A percentile compares a stretch with the other conserved stretches of the same genome.
These are phyloP conservation scores for Boletellus ananas DNA, from an alignment of 768 basidiomycete species.

Conservation along the genomic window DNA sequence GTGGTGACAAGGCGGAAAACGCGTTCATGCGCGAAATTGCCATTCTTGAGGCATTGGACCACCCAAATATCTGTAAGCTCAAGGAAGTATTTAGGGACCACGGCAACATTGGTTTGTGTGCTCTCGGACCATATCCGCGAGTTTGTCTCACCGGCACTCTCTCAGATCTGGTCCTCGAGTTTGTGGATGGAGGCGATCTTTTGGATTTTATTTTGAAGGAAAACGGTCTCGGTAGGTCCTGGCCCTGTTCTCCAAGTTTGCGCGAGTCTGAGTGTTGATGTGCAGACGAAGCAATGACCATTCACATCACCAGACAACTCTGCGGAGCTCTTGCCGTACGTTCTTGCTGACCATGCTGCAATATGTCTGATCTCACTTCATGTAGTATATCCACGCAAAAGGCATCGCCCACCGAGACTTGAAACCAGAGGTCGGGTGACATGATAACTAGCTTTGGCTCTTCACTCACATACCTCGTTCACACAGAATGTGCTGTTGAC, in stretches of 20 bases:
- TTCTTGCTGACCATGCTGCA: background rate
- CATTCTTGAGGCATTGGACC: slow-evolving; percentile 72
- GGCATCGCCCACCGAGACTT: slow-evolving; percentile 91
- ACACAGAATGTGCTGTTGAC: slow-evolving; percentile 82
- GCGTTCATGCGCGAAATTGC: slow-evolving; percentile 68
- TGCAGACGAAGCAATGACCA: slow-evolving; percentile 51
- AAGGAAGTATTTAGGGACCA: slow-evolving; percentile 73
- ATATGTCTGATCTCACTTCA: slow-evolving; percentile 2
- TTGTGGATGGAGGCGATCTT: slow-evolving; percentile 84
- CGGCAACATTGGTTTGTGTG: slow-evolving; percentile 52
- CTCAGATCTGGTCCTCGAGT: slow-evolving; percentile 78
- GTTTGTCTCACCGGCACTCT: slow-evolving; percentile 24
- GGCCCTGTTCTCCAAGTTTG: background rate
- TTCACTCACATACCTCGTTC: slow-evolving; percentile 1
- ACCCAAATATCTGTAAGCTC: slow-evolving; percentile 79
- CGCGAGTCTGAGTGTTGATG: background rate
- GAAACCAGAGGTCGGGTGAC: slow-evolving; percentile 69
- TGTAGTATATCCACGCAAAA: slow-evolving; percentile 62
- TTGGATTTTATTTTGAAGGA: slow-evolving; percentile 69
- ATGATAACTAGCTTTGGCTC: background rate
- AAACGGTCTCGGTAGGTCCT: slow-evolving; percentile 55
- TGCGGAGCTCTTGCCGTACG: slow-evolving; percentile 74
- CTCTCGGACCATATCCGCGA: background rate
- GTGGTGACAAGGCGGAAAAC: slow-evolving; percentile 27
- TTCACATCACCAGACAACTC: slow-evolving; percentile 76